Percentiles rank a stretch among this genome's conserved stretches.
These are phyloP conservation scores for Phytophthora meadii DNA, from an alignment of 352 stramenopile genomes.

Conservation along the genomic window DNA sequence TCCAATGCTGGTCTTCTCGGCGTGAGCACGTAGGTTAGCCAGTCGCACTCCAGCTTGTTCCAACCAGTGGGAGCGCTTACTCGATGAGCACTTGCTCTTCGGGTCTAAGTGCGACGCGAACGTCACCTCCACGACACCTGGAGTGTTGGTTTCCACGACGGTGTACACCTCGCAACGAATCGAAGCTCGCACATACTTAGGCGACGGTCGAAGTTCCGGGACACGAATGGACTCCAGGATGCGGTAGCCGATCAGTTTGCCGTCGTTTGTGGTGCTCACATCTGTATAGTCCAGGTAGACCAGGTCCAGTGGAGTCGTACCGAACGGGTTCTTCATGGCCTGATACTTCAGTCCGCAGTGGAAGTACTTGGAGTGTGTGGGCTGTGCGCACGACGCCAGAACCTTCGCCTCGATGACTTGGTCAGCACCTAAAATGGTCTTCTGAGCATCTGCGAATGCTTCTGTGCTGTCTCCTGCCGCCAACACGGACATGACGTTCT, in stretches of 20 bases:
- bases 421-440: slow-evolving; percentile 62
- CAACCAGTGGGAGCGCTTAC: slow-evolving; percentile 64
- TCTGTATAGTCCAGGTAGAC: slow-evolving; percentile 89
- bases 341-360: slow-evolving; percentile 87
- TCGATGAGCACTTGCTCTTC: slow-evolving; percentile 76
- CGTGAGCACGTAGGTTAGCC: slow-evolving; percentile 63
- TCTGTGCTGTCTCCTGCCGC: slow-evolving; percentile 58
- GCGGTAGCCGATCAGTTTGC: slow-evolving; percentile 74
- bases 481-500: slow-evolving; percentile 84
- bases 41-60: slow-evolving; percentile 65
- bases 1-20: slow-evolving; percentile 75
- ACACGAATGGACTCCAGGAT: slow-evolving; percentile 87
- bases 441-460: slow-evolving; percentile 67
- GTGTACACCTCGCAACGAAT: slow-evolving; percentile 86
- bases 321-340: slow-evolving; percentile 85
- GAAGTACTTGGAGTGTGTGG: slow-evolving; percentile 68
- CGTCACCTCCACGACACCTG: slow-evolving; percentile 83
- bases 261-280: slow-evolving; percentile 64
- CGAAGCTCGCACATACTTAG: slow-evolving; percentile 73
- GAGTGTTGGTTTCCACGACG: slow-evolving; percentile 69
- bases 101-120: slow-evolving; percentile 85
- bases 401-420: slow-evolving; percentile 75
- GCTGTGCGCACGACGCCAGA: slow-evolving; percentile 66
- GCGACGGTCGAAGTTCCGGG: slow-evolving; percentile 55
- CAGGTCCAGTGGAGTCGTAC: slow-evolving; percentile 64